phyloP scores from a whole-genome alignment of 805 yeast species.

The Candida morakotiae region DNA sequence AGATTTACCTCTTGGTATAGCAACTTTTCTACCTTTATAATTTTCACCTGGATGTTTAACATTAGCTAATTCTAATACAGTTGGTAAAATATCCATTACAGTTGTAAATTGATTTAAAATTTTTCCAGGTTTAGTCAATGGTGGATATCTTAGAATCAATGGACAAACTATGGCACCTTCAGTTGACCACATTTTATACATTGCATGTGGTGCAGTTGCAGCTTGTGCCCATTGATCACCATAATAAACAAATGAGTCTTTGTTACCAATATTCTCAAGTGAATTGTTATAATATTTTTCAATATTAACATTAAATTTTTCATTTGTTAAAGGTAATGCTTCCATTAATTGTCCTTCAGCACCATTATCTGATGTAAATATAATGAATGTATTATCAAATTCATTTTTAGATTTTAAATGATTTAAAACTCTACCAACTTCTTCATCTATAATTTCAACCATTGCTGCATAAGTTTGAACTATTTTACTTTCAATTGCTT shows the following conservation, averaged over 20 bases:
- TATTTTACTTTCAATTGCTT: constrained; percentile 33
- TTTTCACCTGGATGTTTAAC: constrained; percentile 37
- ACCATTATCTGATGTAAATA: constrained; percentile 63
- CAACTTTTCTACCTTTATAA: constrained; percentile 42
- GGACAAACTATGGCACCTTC: constrained; percentile 64
- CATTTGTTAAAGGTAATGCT: constrained; percentile 43
- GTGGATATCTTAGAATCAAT: constrained; percentile 44
- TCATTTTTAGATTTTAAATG: constrained; percentile 39
- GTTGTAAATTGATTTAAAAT: constrained; percentile 43
- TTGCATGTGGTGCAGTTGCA: constrained; percentile 52
- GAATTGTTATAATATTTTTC: constrained; percentile 38
- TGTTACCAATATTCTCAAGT: constrained; percentile 45
- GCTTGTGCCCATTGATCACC: constrained; percentile 62
- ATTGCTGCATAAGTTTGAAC: constrained; percentile 64
- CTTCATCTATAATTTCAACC: constrained; percentile 52
- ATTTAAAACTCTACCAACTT: constrained; percentile 47
- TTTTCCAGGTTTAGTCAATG: constrained; percentile 21
- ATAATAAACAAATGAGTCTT: constrained; percentile 47
- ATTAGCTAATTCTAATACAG: constrained; percentile 48
- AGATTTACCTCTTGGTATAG: constrained; percentile 42
- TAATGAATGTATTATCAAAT: constrained; percentile 51
- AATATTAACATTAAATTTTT: constrained; percentile 21
- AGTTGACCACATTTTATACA: constrained; percentile 54
- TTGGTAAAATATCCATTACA: constrained; percentile 60
- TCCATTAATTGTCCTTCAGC: constrained; percentile 60